Evolutionary conservation across 2,329 filamentous ascomycete species (phyloP).

Genomic region (Aspergillus sojae): DNA sequence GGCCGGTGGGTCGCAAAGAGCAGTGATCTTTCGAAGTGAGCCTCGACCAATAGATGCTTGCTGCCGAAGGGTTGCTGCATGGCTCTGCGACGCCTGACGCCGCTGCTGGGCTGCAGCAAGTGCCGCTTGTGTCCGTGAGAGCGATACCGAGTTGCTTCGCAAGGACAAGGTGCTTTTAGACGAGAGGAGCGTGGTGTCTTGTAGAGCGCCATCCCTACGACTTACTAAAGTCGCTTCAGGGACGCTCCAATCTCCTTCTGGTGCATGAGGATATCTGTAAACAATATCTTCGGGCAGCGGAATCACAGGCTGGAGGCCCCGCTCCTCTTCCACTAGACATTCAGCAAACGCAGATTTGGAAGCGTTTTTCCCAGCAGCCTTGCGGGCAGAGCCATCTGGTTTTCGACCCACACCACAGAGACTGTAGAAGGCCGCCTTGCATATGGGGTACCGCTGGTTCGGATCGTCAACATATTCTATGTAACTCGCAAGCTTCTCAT

Average conservation of each 20-base stretch:
- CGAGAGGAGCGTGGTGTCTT: constrained; percentile 33
- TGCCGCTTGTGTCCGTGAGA: constrained; percentile 42
- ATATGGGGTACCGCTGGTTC: constrained; percentile 41
- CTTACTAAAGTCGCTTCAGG: constrained; percentile 23
- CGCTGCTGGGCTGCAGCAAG: constrained; percentile 45
- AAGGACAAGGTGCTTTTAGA: constrained; percentile 30
- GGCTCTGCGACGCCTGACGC: constrained; percentile 45
- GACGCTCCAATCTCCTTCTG: constrained; percentile 46
- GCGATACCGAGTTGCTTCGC: constrained; percentile 31
- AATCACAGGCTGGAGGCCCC: constrained; percentile 48
- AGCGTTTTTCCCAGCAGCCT: constrained; percentile 48
- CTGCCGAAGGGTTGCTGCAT: constrained; percentile 51
- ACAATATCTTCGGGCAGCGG: constrained; percentile 50
- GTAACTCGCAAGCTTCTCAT: constrained; percentile 40
- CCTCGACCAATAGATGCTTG: constrained; percentile 42
- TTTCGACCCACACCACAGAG: constrained; percentile 50
- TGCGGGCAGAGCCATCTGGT: constrained; percentile 44
- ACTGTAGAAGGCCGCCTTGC: constrained; percentile 46
- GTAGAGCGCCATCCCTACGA: constrained; percentile 27
- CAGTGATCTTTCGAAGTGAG: constrained; percentile 31
- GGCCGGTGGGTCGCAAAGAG: constrained; percentile 27
- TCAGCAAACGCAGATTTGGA: constrained; percentile 51
- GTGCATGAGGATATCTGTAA: constrained; percentile 47
- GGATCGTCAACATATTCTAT: constrained; percentile 40
- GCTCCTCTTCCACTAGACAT: constrained; percentile 49